phyloP scores from a whole-genome alignment of 179 eudicot genomes.

The Gypsophila paniculata region DNA sequence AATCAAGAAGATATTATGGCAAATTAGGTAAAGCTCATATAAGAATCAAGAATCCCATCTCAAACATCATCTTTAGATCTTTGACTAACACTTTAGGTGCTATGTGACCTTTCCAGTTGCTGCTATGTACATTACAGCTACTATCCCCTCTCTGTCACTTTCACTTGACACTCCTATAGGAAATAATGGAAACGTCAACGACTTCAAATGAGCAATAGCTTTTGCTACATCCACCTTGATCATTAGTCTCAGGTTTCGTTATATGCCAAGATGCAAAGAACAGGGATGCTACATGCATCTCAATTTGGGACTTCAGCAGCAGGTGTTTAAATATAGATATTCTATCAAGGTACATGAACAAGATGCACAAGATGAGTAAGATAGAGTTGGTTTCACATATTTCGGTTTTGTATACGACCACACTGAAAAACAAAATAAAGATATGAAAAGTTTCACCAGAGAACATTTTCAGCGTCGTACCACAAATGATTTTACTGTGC shows the following conservation, averaged over 20 bases:
- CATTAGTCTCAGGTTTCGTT: background rate
- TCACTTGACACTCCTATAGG: background rate
- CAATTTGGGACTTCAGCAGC: background rate
- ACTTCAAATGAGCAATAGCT: background rate
- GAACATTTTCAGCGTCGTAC: slow-evolving; percentile 39
- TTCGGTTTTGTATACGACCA: background rate
- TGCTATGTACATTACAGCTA: background rate
- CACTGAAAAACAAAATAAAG: background rate
- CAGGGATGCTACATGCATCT: background rate
- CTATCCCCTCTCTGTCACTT: background rate
- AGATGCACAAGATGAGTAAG: background rate
- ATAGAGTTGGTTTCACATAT: background rate
- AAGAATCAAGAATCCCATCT: no score
- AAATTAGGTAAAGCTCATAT: background rate
- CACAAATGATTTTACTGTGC: slow-evolving; percentile 73
- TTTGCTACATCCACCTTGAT: background rate
- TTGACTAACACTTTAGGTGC: slow-evolving; percentile 5
- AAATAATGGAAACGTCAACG: background rate
- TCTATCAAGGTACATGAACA: background rate
- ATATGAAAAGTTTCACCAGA: background rate
- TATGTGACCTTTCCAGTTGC: background rate
- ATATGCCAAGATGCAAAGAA: background rate
- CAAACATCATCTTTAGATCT: background rate
- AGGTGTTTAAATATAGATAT: background rate
- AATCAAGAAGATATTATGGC: background rate